Evolutionary conservation across 1,284 basidiomycete species (phyloP).

Genomic region (Trichosporon inkin): DNA sequence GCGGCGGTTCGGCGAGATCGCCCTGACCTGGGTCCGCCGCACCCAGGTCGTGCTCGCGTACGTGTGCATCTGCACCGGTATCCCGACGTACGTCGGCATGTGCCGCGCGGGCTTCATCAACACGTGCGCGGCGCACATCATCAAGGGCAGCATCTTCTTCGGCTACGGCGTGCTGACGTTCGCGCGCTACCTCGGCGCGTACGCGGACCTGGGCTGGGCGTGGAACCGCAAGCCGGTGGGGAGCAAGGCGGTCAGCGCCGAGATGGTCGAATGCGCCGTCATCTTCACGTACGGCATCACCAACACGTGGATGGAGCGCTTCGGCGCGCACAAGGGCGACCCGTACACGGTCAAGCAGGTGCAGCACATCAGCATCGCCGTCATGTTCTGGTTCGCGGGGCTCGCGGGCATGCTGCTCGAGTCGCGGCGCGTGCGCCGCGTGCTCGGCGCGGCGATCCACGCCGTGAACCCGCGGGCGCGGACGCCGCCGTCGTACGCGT

Average conservation of each 20-base stretch:
- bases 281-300: slow-evolving; percentile 86
- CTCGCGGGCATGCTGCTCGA: slow-evolving; percentile 86
- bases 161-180: slow-evolving; percentile 85
- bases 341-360: slow-evolving; percentile 89
- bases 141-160: slow-evolving; percentile 91
- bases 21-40: slow-evolving; percentile 38
- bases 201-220: slow-evolving; percentile 85
- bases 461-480: slow-evolving; percentile 40
- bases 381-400: slow-evolving; percentile 87
- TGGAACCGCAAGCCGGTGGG: slow-evolving; percentile 64
- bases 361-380: slow-evolving; percentile 89
- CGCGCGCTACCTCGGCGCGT: slow-evolving; percentile 85
- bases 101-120: slow-evolving; percentile 60
- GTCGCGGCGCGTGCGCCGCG: slow-evolving; percentile 62
- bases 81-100: slow-evolving; percentile 41
- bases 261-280: slow-evolving; percentile 79
- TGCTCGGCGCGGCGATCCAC: slow-evolving; percentile 33
- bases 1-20: slow-evolving; percentile 23
- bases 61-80: slow-evolving; percentile 35
- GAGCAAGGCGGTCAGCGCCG: slow-evolving; percentile 60
- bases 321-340: slow-evolving; percentile 73
- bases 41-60: slow-evolving; percentile 42
- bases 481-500: slow-evolving; percentile 68
- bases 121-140: slow-evolving; percentile 84
- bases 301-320: slow-evolving; percentile 96